Percentiles rank a stretch among this genome's conserved stretches.
Conservation (phyloP, 441 rosid genomes). For the Populus hybrid region DNA sequence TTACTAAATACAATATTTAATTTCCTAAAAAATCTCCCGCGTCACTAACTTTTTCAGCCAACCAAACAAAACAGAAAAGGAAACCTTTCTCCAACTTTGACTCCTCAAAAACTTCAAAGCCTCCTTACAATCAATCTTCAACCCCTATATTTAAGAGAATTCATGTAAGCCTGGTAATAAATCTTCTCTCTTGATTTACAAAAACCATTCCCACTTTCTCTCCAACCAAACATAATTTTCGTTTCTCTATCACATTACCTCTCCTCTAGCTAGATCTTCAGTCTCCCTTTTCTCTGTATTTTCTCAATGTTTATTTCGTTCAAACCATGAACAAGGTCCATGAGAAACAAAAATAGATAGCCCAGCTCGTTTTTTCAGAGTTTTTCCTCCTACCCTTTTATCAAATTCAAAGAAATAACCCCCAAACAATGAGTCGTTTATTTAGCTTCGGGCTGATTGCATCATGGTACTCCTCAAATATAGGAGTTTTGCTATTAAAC, state of each 20-base stretch:
- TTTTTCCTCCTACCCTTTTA: neutral
- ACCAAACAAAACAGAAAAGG: conserved; percentile 1
- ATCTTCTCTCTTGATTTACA: neutral
- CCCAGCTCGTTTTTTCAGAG: neutral
- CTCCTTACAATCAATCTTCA: neutral
- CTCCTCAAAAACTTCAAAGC: conserved; percentile 19
- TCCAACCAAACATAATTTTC: neutral
- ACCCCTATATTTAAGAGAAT: neutral
- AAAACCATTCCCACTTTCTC: neutral
- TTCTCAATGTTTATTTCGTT: neutral
- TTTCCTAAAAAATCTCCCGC: too few species aligned
- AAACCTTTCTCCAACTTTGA: conserved; percentile 20
- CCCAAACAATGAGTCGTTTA: conserved; percentile 26
- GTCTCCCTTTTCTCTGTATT: neutral
- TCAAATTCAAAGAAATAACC: neutral
- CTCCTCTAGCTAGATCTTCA: neutral
- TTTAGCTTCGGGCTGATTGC: conserved; percentile 50
- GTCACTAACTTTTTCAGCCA: neutral
- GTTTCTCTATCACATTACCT: neutral
- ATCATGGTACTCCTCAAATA: conserved; percentile 63
- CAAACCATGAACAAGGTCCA: neutral
- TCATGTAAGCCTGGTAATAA: neutral
- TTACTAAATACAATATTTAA: too few species aligned
- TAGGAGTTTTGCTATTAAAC: conserved; percentile 66
- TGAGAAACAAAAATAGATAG: conserved; percentile 1